Percentiles rank a stretch among this genome's conserved stretches.
phyloP scores from a whole-genome alignment of 2,329 filamentous ascomycete species.

The Aspergillus costaricaensis region DNA sequence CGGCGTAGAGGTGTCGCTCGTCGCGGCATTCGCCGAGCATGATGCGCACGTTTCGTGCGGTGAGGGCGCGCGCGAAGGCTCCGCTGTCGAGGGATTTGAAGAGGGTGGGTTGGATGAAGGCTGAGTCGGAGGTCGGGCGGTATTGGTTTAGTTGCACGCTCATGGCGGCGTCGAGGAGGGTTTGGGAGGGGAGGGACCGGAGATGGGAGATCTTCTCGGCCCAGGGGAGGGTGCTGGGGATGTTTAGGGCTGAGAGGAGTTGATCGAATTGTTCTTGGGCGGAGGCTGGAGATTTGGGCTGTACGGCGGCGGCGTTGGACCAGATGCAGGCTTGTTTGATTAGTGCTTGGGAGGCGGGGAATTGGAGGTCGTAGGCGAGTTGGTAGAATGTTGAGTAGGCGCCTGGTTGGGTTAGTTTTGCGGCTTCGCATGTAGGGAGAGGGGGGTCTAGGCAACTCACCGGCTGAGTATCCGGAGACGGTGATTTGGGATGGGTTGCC shows the following conservation, averaged over 20 bases:
- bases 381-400: slow-evolving; percentile 60
- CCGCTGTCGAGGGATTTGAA: slow-evolving; percentile 53
- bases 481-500: slow-evolving; percentile 56
- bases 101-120: slow-evolving; percentile 49
- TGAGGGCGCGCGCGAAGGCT: slow-evolving; percentile 49
- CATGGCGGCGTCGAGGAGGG: slow-evolving; percentile 47
- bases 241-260: slow-evolving; percentile 48
- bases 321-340: slow-evolving; percentile 57
- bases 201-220: slow-evolving; percentile 51
- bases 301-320: slow-evolving; percentile 56
- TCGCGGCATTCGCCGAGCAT: slow-evolving; percentile 58
- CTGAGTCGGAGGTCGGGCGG: slow-evolving; percentile 53
- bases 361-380: slow-evolving; percentile 57
- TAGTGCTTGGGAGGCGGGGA: slow-evolving; percentile 49
- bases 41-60: slow-evolving; percentile 49
- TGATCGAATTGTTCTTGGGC: slow-evolving; percentile 57
- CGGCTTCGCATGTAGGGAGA: not conserved
- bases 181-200: slow-evolving; percentile 40
- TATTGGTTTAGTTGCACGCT: slow-evolving; percentile 56
- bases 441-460: slow-evolving; percentile 24
- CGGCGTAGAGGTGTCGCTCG: slow-evolving; percentile 55
- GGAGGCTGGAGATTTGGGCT: slow-evolving; percentile 52
- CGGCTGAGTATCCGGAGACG: slow-evolving; percentile 59
- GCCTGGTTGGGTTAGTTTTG: slow-evolving; percentile 32
- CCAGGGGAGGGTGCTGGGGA: slow-evolving; percentile 43